Percentiles rank a stretch among this genome's conserved stretches.
phyloP scores from a whole-genome alignment of 2,329 filamentous ascomycete genomes.

The Oidium heveae region DNA sequence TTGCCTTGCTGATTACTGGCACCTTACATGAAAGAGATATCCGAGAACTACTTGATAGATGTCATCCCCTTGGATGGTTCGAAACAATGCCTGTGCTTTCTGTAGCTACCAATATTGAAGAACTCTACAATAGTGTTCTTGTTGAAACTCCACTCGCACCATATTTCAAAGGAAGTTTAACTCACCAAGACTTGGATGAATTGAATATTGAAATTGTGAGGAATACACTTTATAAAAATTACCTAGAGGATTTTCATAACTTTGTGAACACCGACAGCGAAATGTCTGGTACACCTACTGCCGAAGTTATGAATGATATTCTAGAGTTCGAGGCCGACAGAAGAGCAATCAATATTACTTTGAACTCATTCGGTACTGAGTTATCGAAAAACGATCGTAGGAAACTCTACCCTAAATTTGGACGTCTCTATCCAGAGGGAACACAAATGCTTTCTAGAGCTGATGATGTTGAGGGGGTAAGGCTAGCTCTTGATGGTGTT shows the following conservation, averaged over 20 bases:
- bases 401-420: constrained; percentile 87
- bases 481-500: constrained; percentile 79
- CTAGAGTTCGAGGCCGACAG: constrained; percentile 92
- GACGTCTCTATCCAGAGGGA: constrained; percentile 77
- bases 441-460: constrained; percentile 84
- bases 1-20: constrained; percentile 89
- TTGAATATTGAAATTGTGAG: constrained; percentile 98
- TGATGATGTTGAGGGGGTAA: constrained; percentile 82
- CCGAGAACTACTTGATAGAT: constrained; percentile 77
- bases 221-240: constrained; percentile 98
- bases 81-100: constrained; percentile 97
- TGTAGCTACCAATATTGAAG: constrained; percentile 94
- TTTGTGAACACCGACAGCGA: constrained; percentile 82
- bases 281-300: constrained; percentile 65
- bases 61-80: constrained; percentile 94
- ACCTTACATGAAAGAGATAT: constrained; percentile 95
- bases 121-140: constrained; percentile 91
- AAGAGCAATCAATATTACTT: constrained; percentile 92
- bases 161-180: constrained; percentile 93
- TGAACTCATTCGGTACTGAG: constrained; percentile 96
- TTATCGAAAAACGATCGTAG: constrained; percentile 78
- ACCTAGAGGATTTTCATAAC: constrained; percentile 87
- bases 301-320: constrained; percentile 87
- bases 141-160: constrained; percentile 89
- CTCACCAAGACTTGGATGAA: constrained; percentile 91